phyloP scores from a whole-genome alignment of 441 rosid species.

The Populus tomentosa region DNA sequence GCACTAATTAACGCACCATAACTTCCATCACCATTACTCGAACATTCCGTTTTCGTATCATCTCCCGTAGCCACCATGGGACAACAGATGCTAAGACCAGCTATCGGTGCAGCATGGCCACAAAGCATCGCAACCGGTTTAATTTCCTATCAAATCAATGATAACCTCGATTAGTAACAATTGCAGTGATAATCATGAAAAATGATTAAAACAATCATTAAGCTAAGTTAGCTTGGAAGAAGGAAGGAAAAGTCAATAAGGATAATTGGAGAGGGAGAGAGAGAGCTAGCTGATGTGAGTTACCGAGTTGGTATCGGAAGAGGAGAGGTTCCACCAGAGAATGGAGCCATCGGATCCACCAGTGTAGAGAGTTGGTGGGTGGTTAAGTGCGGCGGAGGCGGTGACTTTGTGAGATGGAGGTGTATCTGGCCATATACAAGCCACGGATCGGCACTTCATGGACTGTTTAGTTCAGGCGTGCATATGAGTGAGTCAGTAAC shows the following conservation, averaged over 20 bases:
- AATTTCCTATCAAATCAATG: slow-evolving; percentile 45
- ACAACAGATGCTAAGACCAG: slow-evolving; percentile 65
- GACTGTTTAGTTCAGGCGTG: slow-evolving; percentile 5
- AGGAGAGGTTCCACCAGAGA: slow-evolving; percentile 79
- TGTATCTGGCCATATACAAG: slow-evolving; percentile 72
- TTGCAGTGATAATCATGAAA: not conserved
- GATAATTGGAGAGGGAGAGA: not conserved
- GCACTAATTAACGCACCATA: slow-evolving; percentile 64
- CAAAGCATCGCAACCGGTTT: slow-evolving; percentile 82
- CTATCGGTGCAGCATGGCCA: slow-evolving; percentile 78
- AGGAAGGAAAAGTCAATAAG: not conserved
- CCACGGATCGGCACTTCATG: slow-evolving; percentile 92
- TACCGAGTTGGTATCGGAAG: slow-evolving; percentile 52
- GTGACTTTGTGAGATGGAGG: slow-evolving; percentile 70
- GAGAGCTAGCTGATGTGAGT: not conserved
- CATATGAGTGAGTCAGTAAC: not conserved
- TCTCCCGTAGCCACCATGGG: slow-evolving; percentile 49
- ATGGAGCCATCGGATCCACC: slow-evolving; percentile 97
- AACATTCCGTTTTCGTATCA: slow-evolving; percentile 29
- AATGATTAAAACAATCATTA: not conserved
- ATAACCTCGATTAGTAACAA: not conserved
- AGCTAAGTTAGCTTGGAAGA: not conserved
- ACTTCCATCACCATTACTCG: slow-evolving; percentile 26
- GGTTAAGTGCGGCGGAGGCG: slow-evolving; percentile 50
- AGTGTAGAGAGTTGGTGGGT: slow-evolving; percentile 76